A percentile compares a stretch with the other conserved stretches of the same genome.
Evolutionary conservation across 345 rosid species (phyloP).

Genomic region (Erodium maritimum): DNA sequence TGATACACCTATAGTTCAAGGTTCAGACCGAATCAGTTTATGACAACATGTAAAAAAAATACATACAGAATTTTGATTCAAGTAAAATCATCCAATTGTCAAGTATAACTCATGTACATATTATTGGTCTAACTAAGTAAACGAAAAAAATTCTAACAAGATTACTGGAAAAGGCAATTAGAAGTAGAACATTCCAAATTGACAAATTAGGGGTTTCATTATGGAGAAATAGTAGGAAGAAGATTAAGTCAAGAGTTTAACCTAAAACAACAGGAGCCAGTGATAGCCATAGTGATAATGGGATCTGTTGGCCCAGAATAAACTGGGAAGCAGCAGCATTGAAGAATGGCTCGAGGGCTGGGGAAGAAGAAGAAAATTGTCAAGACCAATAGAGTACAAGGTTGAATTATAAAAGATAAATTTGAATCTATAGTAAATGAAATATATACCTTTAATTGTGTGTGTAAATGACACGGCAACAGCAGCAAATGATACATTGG

Average conservation of each 20-base stretch:
- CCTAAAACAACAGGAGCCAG: conserved; percentile 86
- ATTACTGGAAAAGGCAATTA: too few species aligned
- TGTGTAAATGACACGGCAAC: conserved; percentile 98
- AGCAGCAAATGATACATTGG: conserved; percentile 91
- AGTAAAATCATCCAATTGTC: not conserved
- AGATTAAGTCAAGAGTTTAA: conserved; percentile 9
- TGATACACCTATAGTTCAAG: conserved; percentile 47
- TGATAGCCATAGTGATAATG: conserved; percentile 79
- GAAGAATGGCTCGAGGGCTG: conserved; percentile 99
- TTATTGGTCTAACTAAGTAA: not conserved
- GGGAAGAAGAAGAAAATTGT: not conserved
- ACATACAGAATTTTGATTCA: not conserved
- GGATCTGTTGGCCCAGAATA: conserved; percentile 74
- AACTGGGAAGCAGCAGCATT: conserved; percentile 95
- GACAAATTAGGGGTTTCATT: too few species aligned
- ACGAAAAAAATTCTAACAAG: too few species aligned
- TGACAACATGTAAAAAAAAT: not conserved
- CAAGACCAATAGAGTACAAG: not conserved
- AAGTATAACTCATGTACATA: not conserved
- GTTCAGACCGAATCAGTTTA: not conserved
- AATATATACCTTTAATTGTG: conserved; percentile 62
- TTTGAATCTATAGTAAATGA: not conserved
- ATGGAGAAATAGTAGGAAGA: too few species aligned
- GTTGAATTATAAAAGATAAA: not conserved
- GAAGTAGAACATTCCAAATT: too few species aligned